Evolutionary conservation across 352 stramenopile species (phyloP).

Genomic region (Thalassiosira ordinaria): DNA sequence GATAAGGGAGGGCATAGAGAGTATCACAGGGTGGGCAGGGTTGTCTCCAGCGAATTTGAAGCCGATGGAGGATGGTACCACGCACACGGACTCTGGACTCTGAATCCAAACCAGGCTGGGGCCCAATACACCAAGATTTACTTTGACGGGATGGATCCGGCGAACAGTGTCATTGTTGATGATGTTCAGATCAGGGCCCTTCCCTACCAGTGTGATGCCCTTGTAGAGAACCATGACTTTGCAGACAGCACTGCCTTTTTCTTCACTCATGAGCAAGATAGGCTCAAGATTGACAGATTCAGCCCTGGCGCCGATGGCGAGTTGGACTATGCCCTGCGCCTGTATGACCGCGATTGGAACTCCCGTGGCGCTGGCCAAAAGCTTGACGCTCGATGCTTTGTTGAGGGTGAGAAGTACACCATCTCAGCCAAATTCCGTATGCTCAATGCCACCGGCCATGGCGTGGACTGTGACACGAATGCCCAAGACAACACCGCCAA

Average conservation of each 20-base stretch:
- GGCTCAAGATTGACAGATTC: slow-evolving; percentile 35
- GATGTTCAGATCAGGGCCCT: slow-evolving; percentile 45
- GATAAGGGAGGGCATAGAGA: not conserved
- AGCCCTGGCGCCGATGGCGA: slow-evolving; percentile 39
- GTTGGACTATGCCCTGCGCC: slow-evolving; percentile 49
- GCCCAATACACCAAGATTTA: slow-evolving; percentile 51
- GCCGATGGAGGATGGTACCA: slow-evolving; percentile 57
- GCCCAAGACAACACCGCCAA: slow-evolving; percentile 20
- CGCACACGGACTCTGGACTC: slow-evolving; percentile 41
- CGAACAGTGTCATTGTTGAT: slow-evolving; percentile 54
- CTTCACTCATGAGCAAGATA: slow-evolving; percentile 34
- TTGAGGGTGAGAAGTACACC: slow-evolving; percentile 40
- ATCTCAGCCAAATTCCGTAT: slow-evolving; percentile 62
- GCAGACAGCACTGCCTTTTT: slow-evolving; percentile 44
- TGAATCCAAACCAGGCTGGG: slow-evolving; percentile 32
- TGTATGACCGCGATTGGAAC: slow-evolving; percentile 42
- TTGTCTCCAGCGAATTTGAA: slow-evolving; percentile 33
- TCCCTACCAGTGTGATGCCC: slow-evolving; percentile 39
- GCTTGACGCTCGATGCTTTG: slow-evolving; percentile 58
- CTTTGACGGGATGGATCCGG: slow-evolving; percentile 37
- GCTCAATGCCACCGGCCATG: slow-evolving; percentile 43
- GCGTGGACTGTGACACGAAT: slow-evolving; percentile 50
- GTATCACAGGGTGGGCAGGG: slow-evolving; percentile 36
- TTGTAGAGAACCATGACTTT: slow-evolving; percentile 57
- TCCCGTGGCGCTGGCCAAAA: slow-evolving; percentile 48